Evolutionary conservation across 306 rosid genomes (phyloP), one percentile per base, ranked within the genome.

Genomic region (Delonix regia): DNA sequence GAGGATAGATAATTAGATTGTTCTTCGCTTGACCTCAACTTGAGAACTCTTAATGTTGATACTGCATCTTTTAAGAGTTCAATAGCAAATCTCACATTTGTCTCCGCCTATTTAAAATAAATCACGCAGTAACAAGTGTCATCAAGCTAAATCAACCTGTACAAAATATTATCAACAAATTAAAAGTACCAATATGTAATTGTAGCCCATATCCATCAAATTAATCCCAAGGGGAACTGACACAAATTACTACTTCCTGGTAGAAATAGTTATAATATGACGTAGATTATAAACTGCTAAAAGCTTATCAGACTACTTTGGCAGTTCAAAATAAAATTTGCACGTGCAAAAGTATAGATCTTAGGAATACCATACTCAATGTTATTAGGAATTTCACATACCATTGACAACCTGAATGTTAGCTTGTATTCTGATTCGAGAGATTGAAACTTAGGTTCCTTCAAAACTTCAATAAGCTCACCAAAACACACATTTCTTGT

Each of bases 381-480:
- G 67, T 38, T 74, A 73, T 55, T 41, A 74, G 77, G 79, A 75
- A 25, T 71, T 57, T 57, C 66, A 81, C 92, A 73, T 86, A 92
- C 99, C 98, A 56, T 73, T 75, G 83, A 78, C 81, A 95, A 71
- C 85, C 80, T 89, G 55, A 85, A 84, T 41, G 84, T 78, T 74
- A 95, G 67, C 77, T 86, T 91, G 84, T 86, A 89, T 69, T 91
- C 96, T 79, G 92, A 85, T 59, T 89, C 91, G 34, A 95, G 73
- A 53, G 85, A 74, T 77, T 77, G 89, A 83, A 89, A 92, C 81
- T 83, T 86, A 69, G 93, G 80, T 65, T 87, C 96, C 76, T 87
- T 85, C 82, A 95, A 77, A 85, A 83, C 67, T 75, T 88, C 75
- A 82, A 76, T 86, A 82, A 95, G 86, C 59, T 91, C 87, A 48